Percentiles rank a stretch among this genome's conserved stretches.
These are phyloP conservation scores for Colletotrichum musae DNA, from an alignment of 2,329 filamentous ascomycete genomes.

Conservation along the genomic window DNA sequence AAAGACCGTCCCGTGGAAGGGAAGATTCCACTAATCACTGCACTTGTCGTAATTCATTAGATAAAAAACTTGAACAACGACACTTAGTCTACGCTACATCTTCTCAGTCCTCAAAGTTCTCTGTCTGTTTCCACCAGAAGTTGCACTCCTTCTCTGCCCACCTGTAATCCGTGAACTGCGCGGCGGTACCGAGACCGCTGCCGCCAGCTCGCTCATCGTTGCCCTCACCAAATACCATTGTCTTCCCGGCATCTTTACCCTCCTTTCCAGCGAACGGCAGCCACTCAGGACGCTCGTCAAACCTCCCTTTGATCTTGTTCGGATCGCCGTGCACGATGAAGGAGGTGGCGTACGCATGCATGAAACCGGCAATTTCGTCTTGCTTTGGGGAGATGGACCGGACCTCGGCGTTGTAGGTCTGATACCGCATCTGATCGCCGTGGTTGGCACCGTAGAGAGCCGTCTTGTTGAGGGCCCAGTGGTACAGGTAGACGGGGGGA, in stretches of 20 bases:
- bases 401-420: slow-evolving; percentile 57
- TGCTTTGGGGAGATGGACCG: slow-evolving; percentile 51
- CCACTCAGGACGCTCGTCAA: slow-evolving; percentile 45
- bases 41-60: no score
- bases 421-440: slow-evolving; percentile 59
- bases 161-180: slow-evolving; percentile 55
- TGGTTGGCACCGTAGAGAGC: slow-evolving; percentile 55
- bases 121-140: slow-evolving; percentile 59
- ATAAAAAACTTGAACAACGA: background rate
- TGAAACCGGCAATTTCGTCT: slow-evolving; percentile 40
- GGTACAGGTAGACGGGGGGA: slow-evolving; percentile 47
- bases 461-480: slow-evolving; percentile 49
- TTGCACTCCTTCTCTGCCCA: slow-evolving; percentile 61
- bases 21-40: no score
- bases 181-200: slow-evolving; percentile 50
- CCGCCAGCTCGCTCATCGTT: slow-evolving; percentile 65
- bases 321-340: slow-evolving; percentile 36
- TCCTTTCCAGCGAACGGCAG: slow-evolving; percentile 42
- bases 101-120: slow-evolving; percentile 48
- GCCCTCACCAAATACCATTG: slow-evolving; percentile 62
- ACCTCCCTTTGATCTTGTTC: slow-evolving; percentile 43
- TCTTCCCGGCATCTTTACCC: slow-evolving; percentile 45
- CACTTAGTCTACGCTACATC: slow-evolving; percentile 44
- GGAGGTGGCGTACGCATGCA: slow-evolving; percentile 31
- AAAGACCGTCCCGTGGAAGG: background rate